phyloP scores from a whole-genome alignment of 345 rosid species.

The Pseudoturritis turrita region DNA sequence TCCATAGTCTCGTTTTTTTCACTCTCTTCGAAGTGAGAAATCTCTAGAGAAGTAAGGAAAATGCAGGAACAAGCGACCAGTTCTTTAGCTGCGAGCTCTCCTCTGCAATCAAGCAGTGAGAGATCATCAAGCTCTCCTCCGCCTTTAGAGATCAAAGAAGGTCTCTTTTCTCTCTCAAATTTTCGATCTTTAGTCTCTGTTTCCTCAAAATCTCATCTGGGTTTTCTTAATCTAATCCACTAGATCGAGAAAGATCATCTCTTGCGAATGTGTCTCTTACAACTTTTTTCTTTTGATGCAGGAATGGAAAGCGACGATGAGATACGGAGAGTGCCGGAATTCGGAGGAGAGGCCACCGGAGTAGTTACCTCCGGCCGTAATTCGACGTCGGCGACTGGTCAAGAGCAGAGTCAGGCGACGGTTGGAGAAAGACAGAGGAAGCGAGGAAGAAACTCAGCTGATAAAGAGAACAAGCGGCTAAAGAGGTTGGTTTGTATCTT shows the following conservation, averaged over 20 bases:
- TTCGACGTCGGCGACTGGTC: slow-evolving; percentile 33
- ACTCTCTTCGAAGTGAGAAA: neutral
- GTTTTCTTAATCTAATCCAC: slow-evolving; percentile 2
- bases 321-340: slow-evolving; percentile 80
- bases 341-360: slow-evolving; percentile 55
- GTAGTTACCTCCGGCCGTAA: slow-evolving; percentile 41
- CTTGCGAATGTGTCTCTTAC: neutral
- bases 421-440: slow-evolving; percentile 52
- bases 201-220: neutral
- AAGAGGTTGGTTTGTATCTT: slow-evolving; percentile 47
- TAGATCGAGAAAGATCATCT: neutral
- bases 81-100: slow-evolving; percentile 67
- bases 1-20: slow-evolving; percentile 46
- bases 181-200: neutral
- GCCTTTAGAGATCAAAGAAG: slow-evolving; percentile 77
- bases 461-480: slow-evolving; percentile 79
- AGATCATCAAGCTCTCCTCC: slow-evolving; percentile 87
- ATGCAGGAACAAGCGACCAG: slow-evolving; percentile 84
- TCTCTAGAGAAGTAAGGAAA: neutral
- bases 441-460: slow-evolving; percentile 76
- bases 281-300: neutral
- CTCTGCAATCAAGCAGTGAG: slow-evolving; percentile 83
- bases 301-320: slow-evolving; percentile 96
- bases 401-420: slow-evolving; percentile 35
- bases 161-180: slow-evolving; percentile 21